Evolutionary conservation across 306 rosid genomes (phyloP), one percentile per base, ranked within the genome.

Genomic region (Acacia crassicarpa): DNA sequence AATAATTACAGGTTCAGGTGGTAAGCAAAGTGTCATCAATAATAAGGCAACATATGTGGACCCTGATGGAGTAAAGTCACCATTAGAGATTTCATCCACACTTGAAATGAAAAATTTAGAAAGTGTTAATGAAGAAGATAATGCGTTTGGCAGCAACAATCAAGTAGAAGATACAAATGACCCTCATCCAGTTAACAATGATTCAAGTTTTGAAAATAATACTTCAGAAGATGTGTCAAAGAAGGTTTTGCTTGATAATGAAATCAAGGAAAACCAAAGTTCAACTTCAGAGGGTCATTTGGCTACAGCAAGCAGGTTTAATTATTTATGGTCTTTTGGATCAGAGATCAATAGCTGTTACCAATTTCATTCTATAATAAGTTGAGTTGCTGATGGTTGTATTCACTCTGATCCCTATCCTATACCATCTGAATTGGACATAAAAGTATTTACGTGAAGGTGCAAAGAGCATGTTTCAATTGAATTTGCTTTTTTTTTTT

Each of bases 251-350:
- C 75, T 54, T 41, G 82, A 85, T 81, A 80, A 80, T 78, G 86
- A 75, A 35, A 32, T 53, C 59, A 81, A 74, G 72, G 90, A 79
- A 79, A 85, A 79, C 74, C 84, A 85, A 67, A 85, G 75, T 20
- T 81, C 84, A 68, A 80, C 77, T 71, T 51, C 75, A 65, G 84
- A 80, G 76, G 71, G 53, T 88, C 87, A 89, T 80, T 53, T 77
- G 48, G 84, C 25, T 80, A 77, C 76, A 41, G 16, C 71, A 44
- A 81, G 75, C 87, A 83, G 98, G 99, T 95, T 40, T 62, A 84
- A 76, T 76, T 84, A 44, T 86, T 85, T 43, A 25, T 22, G 30
- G 67, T 43, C 67, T 32, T 58, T 80, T 43, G 61, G 40, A 44
- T 45, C 56, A 76, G 81, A 69, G 66, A 32, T 20, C 72, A 72